These are phyloP conservation scores for Papiliotrema flavescens DNA, from an alignment of 1,284 basidiomycete species.

Conservation along the genomic window DNA sequence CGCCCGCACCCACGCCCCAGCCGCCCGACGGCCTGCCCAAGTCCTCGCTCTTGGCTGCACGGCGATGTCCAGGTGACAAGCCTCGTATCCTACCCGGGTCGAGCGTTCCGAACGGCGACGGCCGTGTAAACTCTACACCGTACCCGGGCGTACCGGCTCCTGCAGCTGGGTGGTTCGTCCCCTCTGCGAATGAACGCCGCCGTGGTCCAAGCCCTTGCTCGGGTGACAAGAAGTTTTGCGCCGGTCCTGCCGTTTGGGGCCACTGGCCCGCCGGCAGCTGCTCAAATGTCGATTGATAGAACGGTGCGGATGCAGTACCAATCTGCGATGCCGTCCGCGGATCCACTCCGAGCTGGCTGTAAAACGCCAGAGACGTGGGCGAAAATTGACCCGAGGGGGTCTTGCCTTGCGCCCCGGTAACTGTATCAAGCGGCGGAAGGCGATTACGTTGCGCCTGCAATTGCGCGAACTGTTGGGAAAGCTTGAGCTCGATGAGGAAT, in stretches of 20 bases:
- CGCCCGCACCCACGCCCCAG: conserved; percentile 42
- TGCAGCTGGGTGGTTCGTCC: conserved; percentile 35
- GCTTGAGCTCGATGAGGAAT: conserved; percentile 13
- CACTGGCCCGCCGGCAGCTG: conserved; percentile 7
- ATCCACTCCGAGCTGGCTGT: conserved; percentile 31
- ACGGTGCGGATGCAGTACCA: conserved; percentile 30
- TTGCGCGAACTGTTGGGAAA: conserved; percentile 18
- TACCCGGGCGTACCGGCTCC: conserved; percentile 46
- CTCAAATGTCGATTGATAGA: conserved; percentile 24
- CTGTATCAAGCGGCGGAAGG: conserved; percentile 17
- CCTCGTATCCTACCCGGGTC: conserved; percentile 25
- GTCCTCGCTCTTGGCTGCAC: conserved; percentile 45
- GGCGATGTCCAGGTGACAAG: conserved; percentile 26
- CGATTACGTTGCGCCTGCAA: conserved; percentile 20
- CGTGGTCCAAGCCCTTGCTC: conserved; percentile 7
- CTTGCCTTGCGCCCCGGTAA: not conserved
- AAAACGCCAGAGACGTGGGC: conserved; percentile 41
- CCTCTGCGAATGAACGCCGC: conserved; percentile 34
- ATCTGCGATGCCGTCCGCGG: conserved; percentile 21
- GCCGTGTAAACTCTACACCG: conserved; percentile 33
- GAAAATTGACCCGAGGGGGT: conserved; percentile 26
- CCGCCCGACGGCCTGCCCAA: conserved; percentile 26
- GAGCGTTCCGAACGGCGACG: conserved; percentile 16
- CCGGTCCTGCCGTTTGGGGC: conserved; percentile 18
- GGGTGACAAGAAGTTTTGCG: conserved; percentile 13